Conservation (phyloP, 768 basidiomycete genomes). For the Termitomyces sp. region DNA sequence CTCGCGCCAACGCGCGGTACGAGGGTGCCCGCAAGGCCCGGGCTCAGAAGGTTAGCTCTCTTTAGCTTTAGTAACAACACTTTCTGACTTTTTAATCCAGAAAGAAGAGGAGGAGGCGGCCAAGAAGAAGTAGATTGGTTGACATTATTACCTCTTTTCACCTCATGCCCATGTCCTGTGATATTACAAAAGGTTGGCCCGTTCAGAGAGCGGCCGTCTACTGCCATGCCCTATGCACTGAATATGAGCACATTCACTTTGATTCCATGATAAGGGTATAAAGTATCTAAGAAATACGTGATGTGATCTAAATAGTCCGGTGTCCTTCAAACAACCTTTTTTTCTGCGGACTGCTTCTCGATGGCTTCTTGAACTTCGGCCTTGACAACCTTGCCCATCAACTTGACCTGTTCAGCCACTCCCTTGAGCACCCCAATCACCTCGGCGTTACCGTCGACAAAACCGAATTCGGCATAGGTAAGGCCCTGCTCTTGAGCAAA, state of each 20-base stretch:
- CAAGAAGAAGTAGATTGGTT: slow-evolving; percentile 76
- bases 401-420: slow-evolving; percentile 84
- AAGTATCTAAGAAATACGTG: too few relatives aligned
- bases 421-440: slow-evolving; percentile 78
- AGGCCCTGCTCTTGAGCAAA: slow-evolving; percentile 85
- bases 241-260: slow-evolving; percentile 27
- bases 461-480: slow-evolving; percentile 89
- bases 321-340: slow-evolving; percentile 13
- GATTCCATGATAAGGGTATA: too few relatives aligned
- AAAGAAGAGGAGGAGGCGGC: slow-evolving; percentile 90
- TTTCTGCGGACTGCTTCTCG: slow-evolving; percentile 35
- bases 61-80: neutral
- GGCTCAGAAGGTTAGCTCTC: slow-evolving; percentile 71
- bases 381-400: slow-evolving; percentile 80
- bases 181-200: slow-evolving; percentile 34
- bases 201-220: slow-evolving; percentile 21
- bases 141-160: slow-evolving; percentile 21
- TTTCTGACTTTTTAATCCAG: slow-evolving; percentile 34
- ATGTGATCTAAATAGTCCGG: neutral
- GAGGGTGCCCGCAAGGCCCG: slow-evolving; percentile 87
- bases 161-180: slow-evolving; percentile 23
- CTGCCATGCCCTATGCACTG: slow-evolving; percentile 36
- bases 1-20: slow-evolving; percentile 78
- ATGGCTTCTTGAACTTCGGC: slow-evolving; percentile 67
- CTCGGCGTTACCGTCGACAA: slow-evolving; percentile 79